These are phyloP conservation scores for Acacia pycnantha DNA, from an alignment of 331 rosid species.

Conservation along the genomic window DNA sequence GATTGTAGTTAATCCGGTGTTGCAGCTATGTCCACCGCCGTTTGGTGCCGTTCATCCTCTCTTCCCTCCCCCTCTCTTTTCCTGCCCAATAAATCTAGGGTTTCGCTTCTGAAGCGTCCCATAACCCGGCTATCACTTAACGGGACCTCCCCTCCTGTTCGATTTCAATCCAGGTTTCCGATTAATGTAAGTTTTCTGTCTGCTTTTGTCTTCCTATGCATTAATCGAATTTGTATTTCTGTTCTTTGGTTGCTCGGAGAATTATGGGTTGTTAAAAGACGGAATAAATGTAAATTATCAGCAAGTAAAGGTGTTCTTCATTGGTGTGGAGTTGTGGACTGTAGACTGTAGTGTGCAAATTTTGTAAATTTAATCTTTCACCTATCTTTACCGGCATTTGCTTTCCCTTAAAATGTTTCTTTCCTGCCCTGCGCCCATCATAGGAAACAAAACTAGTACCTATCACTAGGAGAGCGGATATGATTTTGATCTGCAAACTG, in stretches of 20 bases:
- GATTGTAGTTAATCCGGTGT: neutral
- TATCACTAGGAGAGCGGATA: neutral
- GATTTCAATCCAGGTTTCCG: slow-evolving; percentile 29
- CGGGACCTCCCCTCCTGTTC: slow-evolving; percentile 12
- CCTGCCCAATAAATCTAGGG: slow-evolving; percentile 31
- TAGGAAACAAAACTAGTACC: neutral
- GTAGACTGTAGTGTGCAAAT: neutral
- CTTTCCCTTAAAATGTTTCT: neutral
- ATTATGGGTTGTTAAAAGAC: neutral
- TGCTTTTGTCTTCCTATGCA: neutral
- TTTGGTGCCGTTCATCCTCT: slow-evolving; percentile 29
- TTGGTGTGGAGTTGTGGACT: no score
- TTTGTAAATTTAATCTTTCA: neutral
- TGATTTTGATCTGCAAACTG: neutral
- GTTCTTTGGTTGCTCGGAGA: slow-evolving; percentile 14
- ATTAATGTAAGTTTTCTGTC: slow-evolving; percentile 17
- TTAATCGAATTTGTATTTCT: neutral
- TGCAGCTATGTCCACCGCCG: slow-evolving; percentile 24
- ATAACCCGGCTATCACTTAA: neutral
- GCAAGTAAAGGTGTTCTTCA: neutral
- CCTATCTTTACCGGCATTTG: neutral
- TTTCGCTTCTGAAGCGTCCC: slow-evolving; percentile 18
- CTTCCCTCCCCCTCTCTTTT: neutral
- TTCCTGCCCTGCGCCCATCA: neutral
- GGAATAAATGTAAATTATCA: neutral